phyloP scores from a whole-genome alignment of 2,329 filamentous ascomycete species.

The Chaetomium olivaceum region DNA sequence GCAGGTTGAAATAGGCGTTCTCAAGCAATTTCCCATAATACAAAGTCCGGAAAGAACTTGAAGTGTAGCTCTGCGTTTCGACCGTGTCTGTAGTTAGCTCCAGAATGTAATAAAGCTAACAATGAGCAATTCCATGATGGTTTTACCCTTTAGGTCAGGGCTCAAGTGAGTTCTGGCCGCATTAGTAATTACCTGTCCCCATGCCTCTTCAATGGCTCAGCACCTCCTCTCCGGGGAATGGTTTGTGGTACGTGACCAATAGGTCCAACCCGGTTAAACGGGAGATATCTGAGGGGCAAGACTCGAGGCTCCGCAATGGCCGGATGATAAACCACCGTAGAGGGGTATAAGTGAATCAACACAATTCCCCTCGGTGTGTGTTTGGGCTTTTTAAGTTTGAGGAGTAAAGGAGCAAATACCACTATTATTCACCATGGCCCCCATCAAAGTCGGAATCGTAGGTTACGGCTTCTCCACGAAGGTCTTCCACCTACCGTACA shows the following conservation, averaged over 20 bases:
- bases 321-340: background rate
- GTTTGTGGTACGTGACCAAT: background rate
- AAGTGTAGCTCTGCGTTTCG: no score
- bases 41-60: no score
- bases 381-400: background rate
- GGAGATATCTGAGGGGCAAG: background rate
- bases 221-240: background rate
- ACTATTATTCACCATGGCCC: constrained; percentile 5
- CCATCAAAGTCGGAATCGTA: constrained; percentile 50
- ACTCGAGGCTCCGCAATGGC: constrained; percentile 5
- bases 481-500: constrained; percentile 53
- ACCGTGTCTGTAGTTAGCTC: background rate
- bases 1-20: no score
- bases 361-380: background rate
- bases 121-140: background rate
- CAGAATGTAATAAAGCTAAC: background rate
- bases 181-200: background rate
- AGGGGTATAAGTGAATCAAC: background rate
- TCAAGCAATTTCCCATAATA: no score
- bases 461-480: constrained; percentile 53
- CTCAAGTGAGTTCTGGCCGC: background rate
- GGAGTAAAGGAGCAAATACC: background rate
- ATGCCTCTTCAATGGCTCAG: background rate
- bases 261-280: constrained; percentile 13
- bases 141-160: background rate